Conservation (phyloP, 306 rosid genomes). For the Vicia villosa region DNA sequence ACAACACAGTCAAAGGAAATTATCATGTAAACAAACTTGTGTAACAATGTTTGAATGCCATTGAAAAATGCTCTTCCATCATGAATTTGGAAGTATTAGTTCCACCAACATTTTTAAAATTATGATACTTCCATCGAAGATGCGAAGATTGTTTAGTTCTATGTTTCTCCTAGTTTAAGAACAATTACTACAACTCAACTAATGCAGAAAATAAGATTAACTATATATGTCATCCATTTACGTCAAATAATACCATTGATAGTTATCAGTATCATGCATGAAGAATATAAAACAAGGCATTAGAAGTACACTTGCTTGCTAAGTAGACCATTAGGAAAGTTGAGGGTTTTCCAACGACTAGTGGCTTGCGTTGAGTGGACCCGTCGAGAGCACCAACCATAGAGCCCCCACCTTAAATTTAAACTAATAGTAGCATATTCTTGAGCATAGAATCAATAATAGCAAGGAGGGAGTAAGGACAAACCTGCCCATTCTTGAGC, state of each 20-base stretch:
- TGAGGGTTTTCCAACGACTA: conserved; percentile 97
- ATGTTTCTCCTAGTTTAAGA: neutral
- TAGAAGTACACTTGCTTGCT: conserved; percentile 61
- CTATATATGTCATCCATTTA: neutral
- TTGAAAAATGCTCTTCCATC: too few species aligned
- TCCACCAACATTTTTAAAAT: too few species aligned
- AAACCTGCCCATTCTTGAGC: conserved; percentile 99
- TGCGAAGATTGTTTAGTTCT: neutral
- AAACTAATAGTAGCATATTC: conserved; percentile 14
- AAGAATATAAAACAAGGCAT: conserved; percentile 24
- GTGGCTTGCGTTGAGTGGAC: conserved; percentile 92
- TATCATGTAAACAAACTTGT: too few species aligned
- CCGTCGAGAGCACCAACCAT: conserved; percentile 91
- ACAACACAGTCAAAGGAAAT: too few species aligned
- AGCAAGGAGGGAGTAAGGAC: conserved; percentile 31
- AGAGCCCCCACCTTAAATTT: conserved; percentile 89
- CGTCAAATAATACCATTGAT: neutral
- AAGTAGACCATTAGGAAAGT: conserved; percentile 98
- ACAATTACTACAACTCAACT: neutral
- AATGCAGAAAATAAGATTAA: neutral
- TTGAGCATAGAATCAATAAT: conserved; percentile 1
- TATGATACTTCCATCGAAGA: too few species aligned
- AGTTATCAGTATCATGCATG: conserved; percentile 2
- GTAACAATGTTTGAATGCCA: too few species aligned
- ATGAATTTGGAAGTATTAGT: too few species aligned